phyloP scores from a whole-genome alignment of 2,329 filamentous ascomycete genomes.

The Stagonosporopsis cucurbitacearum region DNA sequence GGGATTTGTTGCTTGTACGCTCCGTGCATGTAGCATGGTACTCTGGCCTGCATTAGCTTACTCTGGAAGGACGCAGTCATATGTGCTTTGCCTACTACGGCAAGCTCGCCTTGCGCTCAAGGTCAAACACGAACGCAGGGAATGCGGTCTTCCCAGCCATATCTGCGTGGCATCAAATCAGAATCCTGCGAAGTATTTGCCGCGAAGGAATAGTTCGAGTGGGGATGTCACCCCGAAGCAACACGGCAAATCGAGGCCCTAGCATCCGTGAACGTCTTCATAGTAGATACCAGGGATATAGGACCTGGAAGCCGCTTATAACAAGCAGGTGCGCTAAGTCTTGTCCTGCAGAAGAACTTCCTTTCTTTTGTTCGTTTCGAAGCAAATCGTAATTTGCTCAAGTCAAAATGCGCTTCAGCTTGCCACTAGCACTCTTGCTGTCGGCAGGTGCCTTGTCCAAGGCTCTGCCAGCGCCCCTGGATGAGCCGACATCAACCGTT shows the following conservation, averaged over 20 bases:
- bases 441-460: slow-evolving; percentile 31
- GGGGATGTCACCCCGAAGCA: background rate
- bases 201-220: background rate
- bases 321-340: background rate
- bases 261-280: background rate
- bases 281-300: background rate
- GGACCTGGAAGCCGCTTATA: slow-evolving; percentile 5
- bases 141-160: background rate
- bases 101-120: slow-evolving; percentile 4
- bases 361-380: slow-evolving; percentile 1
- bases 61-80: background rate
- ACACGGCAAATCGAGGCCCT: slow-evolving; percentile 7
- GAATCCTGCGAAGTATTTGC: slow-evolving; percentile 3
- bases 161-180: slow-evolving; percentile 1
- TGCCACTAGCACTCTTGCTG: slow-evolving; percentile 31
- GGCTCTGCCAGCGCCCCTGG: slow-evolving; percentile 34
- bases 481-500: slow-evolving; percentile 11
- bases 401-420: slow-evolving; percentile 36
- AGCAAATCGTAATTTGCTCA: slow-evolving; percentile 1
- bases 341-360: slow-evolving; percentile 5
- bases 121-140: background rate
- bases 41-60: background rate
- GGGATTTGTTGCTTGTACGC: background rate
- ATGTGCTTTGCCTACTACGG: slow-evolving; percentile 3
- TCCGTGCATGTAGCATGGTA: background rate